Base-by-base conservation (phyloP, 257 asterid genomes). In the Parsonsia alboflavescens region DNA sequence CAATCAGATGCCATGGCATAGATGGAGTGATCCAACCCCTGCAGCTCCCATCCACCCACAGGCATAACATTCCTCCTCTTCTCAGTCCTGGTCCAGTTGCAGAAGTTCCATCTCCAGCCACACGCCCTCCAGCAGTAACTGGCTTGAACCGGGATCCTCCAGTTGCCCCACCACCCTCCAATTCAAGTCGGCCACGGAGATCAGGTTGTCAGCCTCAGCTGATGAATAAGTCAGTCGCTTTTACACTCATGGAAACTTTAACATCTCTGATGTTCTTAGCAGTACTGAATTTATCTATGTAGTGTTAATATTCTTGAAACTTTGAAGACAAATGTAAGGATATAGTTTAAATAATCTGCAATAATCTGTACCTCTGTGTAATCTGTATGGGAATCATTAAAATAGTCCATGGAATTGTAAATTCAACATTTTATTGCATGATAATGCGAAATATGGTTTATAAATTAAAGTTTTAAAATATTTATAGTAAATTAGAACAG, bases 1-100 rank as follows among this genome's bases (percentile, higher is more conserved):
- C 89, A 3, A 81, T 91, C 17, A 81, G 97, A 80, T 93, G 98
- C 4, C 98, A 88, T 53, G 98, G 98, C 24, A 77, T 93, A 39
- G 96, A 93, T 56, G 92, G 85, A n/a, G 85, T 88, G 41, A 73
- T 80, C 79, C 84, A 83, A 41, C 84, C 84, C 13, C 30, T 58
- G 19, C 15, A 5, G 19, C 49, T 41, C 7, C 75, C 70, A 9
- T 16, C 71, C 58, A 6, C 59, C 10, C 70, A 49, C 17, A 17
- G 64, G 12, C 22, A n/a, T 28, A n/a, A 28, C 19, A 48, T 30
- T 17, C 68, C 69, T 1, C 15, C 39, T 10, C 52, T 45, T 39
- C 69, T 46, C 33, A 12, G 9, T 15, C 67, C 11, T 57, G 36
- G 36, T 39, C 12, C 63, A 0, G 4, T 12, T 11, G 50, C 77